Base-by-base conservation (phyloP, 176 grass and related monocot genomes). In the Bromus sterilis region DNA sequence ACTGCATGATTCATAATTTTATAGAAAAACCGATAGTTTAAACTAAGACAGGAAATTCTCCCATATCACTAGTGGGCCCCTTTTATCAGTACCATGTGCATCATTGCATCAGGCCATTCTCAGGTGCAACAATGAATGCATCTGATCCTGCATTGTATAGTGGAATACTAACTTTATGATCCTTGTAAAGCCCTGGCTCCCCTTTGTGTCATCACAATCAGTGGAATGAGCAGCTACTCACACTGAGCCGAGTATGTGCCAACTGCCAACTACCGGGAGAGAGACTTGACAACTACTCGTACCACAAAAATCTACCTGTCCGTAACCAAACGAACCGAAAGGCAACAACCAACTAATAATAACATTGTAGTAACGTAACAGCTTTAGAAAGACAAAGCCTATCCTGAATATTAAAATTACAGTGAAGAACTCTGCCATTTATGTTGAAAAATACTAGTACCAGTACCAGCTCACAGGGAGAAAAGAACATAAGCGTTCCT, bases 201-300 rank as follows among this genome's bases (percentile, higher is more conserved):
- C 32, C 20, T 66, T 18, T 26, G 13, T 31, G 28, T 41, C 76
- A 61, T 67, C 76, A 68, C 21, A 35, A 30, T 36, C 56, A 81
- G 34, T 55, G 6, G 31, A 20, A 24, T 81, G 15, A 57, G 34
- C 34, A 23, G 20, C 33, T 56, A 58, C 14, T 65, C 21, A 9
- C 41, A 53, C 29, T 68, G 44, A 20, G 40, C 11, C 9, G 15
- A 87, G 37, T 9, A 35, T 16, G 31, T 55, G 15, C 33, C 32
- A 76, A 68, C n/a, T 46, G 28, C 11, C 59, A 70, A 77, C 78
- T 46, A 7, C 58, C 66, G 30, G 16, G 30, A 66, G 43, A 42
- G 26, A 24, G 56, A 77, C 78, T 82, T 85, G 74, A 82, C 83
- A 89, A 73, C 88, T 37, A 89, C 73, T 66, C 28, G 20, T n/a